Evolutionary conservation across 306 rosid genomes (phyloP).

Genomic region (Astragalus membranaceus): DNA sequence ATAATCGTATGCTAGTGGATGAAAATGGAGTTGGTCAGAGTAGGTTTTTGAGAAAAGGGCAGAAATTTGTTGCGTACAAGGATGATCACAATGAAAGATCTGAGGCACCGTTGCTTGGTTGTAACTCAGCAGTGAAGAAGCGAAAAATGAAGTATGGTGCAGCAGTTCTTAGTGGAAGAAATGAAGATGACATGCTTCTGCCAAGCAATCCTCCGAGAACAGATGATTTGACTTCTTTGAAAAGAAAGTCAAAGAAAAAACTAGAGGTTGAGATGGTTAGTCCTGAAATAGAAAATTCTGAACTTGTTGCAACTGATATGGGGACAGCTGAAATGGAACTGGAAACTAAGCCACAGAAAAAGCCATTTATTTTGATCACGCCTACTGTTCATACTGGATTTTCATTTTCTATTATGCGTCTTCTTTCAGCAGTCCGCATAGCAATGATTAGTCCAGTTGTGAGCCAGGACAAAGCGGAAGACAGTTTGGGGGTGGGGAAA

Average conservation of each 20-base stretch:
- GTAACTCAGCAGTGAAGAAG: slow-evolving; percentile 58
- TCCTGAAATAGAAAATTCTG: slow-evolving; percentile 61
- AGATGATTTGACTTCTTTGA: slow-evolving; percentile 43
- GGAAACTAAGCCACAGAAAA: slow-evolving; percentile 83
- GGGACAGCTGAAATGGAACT: slow-evolving; percentile 58
- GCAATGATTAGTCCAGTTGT: slow-evolving; percentile 68
- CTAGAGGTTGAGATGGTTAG: slow-evolving; percentile 44
- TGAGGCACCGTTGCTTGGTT: slow-evolving; percentile 63
- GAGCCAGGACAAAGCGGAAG: slow-evolving; percentile 30
- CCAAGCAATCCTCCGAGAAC: slow-evolving; percentile 26
- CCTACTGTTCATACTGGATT: slow-evolving; percentile 93
- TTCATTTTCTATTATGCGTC: slow-evolving; percentile 89
- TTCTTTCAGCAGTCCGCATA: slow-evolving; percentile 91
- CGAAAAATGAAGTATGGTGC: slow-evolving; percentile 54
- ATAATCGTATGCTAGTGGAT: slow-evolving; percentile 36
- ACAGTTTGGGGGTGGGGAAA: slow-evolving; percentile 45
- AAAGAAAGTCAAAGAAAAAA: slow-evolving; percentile 68
- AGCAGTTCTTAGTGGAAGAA: slow-evolving; percentile 37
- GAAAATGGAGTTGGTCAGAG: slow-evolving; percentile 43
- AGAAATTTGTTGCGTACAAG: slow-evolving; percentile 37
- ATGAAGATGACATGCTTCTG: slow-evolving; percentile 40
- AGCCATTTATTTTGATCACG: slow-evolving; percentile 66
- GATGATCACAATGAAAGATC: slow-evolving; percentile 44
- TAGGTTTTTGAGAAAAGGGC: slow-evolving; percentile 45
- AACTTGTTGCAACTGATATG: slow-evolving; percentile 40